Evolutionary conservation across 495 filamentous ascomycete genomes (phyloP).

Genomic region (Penicillium paradoxum): DNA sequence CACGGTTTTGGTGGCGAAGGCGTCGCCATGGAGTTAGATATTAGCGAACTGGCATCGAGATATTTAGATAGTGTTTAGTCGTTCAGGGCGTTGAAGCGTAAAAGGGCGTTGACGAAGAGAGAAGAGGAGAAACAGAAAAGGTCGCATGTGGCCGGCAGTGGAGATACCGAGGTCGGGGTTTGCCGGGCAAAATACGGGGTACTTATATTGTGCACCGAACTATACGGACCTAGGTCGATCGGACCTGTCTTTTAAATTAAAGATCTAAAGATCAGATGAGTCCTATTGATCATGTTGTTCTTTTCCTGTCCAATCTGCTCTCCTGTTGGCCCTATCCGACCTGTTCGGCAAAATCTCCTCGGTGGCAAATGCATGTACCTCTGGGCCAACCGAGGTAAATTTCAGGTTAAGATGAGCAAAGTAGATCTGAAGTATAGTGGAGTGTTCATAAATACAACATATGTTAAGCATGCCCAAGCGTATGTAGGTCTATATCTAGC

Average conservation of each 20-base stretch:
- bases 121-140: constrained; percentile 13
- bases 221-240: background rate
- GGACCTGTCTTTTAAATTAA: background rate
- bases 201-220: background rate
- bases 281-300: background rate
- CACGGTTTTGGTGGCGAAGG: constrained; percentile 93
- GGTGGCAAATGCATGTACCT: constrained; percentile 16
- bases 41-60: constrained; percentile 34
- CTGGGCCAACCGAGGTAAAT: constrained; percentile 5
- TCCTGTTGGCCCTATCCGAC: background rate
- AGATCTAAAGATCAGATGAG: background rate
- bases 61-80: constrained; percentile 4
- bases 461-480: background rate
- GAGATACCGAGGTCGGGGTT: constrained; percentile 31
- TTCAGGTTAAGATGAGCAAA: background rate
- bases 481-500: too few species aligned
- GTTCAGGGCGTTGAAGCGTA: background rate
- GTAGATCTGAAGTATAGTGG: background rate
- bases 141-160: constrained; percentile 29
- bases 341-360: constrained; percentile 12
- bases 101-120: constrained; percentile 14
- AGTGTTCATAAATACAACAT: background rate
- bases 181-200: constrained; percentile 7
- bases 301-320: background rate
- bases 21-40: constrained; percentile 40